Conservation (phyloP, 2,329 filamentous ascomycete genomes). For the Pseudocercospora crystallina region DNA sequence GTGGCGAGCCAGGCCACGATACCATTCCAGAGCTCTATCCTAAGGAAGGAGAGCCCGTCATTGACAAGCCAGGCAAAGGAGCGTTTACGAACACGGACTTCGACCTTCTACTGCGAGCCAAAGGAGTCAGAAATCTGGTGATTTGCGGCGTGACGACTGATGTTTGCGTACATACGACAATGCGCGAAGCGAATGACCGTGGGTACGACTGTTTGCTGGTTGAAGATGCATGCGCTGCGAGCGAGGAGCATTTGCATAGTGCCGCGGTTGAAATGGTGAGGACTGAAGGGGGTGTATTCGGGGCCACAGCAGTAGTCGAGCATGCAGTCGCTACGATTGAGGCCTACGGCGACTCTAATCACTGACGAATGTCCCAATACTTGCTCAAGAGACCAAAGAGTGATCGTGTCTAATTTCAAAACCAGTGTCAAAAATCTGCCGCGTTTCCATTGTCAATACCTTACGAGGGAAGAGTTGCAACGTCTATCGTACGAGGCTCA, state of each 20-base stretch:
- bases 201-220: slow-evolving; percentile 56
- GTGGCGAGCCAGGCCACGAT: slow-evolving; percentile 59
- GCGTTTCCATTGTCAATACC: too few species aligned
- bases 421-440: too few species aligned
- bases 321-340: slow-evolving; percentile 12
- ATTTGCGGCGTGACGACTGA: slow-evolving; percentile 57
- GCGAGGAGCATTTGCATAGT: slow-evolving; percentile 42
- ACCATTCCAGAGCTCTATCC: slow-evolving; percentile 57
- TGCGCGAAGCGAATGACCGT: slow-evolving; percentile 57
- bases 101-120: slow-evolving; percentile 51
- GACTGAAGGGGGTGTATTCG: slow-evolving; percentile 41
- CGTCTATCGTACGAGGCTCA: too few species aligned
- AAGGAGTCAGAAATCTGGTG: slow-evolving; percentile 54
- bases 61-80: slow-evolving; percentile 57
- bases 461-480: too few species aligned
- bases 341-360: background rate
- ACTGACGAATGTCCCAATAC: too few species aligned
- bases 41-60: slow-evolving; percentile 48
- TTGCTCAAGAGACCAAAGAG: too few species aligned
- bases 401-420: too few species aligned
- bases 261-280: slow-evolving; percentile 46
- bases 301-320: slow-evolving; percentile 20
- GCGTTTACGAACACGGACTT: slow-evolving; percentile 58
- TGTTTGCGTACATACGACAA: slow-evolving; percentile 56
- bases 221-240: slow-evolving; percentile 50